phyloP scores from a whole-genome alignment of 2,329 filamentous ascomycete genomes.

The Elsinoe batatas region DNA sequence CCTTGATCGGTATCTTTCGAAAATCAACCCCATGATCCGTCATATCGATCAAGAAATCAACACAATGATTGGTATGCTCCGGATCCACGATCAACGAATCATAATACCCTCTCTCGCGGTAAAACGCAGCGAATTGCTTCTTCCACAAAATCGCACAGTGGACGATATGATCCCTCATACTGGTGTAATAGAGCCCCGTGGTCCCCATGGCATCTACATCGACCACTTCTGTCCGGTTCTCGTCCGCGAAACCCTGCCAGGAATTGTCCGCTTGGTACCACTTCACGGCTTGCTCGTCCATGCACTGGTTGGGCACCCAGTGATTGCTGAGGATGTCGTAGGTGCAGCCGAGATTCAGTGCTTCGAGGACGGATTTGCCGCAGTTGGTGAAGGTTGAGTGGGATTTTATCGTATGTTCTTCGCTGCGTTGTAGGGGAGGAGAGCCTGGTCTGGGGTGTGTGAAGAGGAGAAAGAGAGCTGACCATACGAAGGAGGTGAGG shows the following conservation, averaged over 20 bases:
- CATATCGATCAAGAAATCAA: constrained; percentile 4
- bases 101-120: not conserved
- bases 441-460: not conserved
- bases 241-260: not conserved
- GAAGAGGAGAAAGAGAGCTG: not conserved
- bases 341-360: not conserved
- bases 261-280: not conserved
- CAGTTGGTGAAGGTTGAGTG: not conserved
- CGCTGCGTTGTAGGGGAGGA: not conserved
- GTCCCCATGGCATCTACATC: not conserved
- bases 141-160: constrained; percentile 1
- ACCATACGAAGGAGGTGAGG: not conserved
- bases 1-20: not conserved
- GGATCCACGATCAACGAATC: not conserved
- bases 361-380: not conserved
- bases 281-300: not conserved
- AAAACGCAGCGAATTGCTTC: not conserved
- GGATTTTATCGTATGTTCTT: not conserved
- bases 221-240: not conserved
- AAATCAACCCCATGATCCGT: not conserved
- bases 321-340: constrained; percentile 3
- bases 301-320: not conserved
- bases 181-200: not conserved
- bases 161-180: not conserved
- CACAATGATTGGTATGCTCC: not conserved